Evolutionary conservation across 352 stramenopile genomes (phyloP), one percentile per base, ranked within the genome.

Genomic region (Peronospora destructor): DNA sequence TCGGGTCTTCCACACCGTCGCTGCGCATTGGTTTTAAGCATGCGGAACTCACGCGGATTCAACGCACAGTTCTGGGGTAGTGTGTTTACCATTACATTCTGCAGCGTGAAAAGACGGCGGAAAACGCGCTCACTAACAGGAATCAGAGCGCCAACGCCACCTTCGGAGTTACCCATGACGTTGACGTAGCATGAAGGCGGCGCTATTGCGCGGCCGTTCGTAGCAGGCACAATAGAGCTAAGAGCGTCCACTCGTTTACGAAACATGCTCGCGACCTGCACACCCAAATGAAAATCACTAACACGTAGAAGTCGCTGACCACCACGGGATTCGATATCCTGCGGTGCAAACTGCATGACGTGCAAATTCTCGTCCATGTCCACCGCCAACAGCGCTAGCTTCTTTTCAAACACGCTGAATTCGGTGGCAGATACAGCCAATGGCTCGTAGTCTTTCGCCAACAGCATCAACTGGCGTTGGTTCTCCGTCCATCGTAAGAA

Each of bases 71-170:
- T 91, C 35, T 94, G 83, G 32, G 76, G 83, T 32, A 92, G 56
- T 41, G 83, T 89, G 61, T 89, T 93, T 53, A 93, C 79, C 83
- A 95, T 93, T 33, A 93, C 84, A 42, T 86, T 93, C 53, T 95
- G 85, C 13, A 95, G 56, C 23, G 85, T 93, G 49, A 92, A 91
- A 7, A 95, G 63, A 8, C 83, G 83, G 1, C 85, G 85, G 49
- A 94, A 95, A 1, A 87, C 70, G 16, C 79, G 76, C 53, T 95
- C 85, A 21, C 68, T 58, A 2, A 93, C 76, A 3, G 85, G 83
- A 13, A 93, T 69, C 16, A 95, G 61, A 47, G 79, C 79, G 5
- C 71, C 60, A 6, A 95, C 52, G 34, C 81, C 76, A 25, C 85
- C 85, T 54, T 95, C 85, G 2, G 84, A 85, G 21, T 66, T 93